Conservation (phyloP, 306 rosid species). For the Biancaea sappan region DNA sequence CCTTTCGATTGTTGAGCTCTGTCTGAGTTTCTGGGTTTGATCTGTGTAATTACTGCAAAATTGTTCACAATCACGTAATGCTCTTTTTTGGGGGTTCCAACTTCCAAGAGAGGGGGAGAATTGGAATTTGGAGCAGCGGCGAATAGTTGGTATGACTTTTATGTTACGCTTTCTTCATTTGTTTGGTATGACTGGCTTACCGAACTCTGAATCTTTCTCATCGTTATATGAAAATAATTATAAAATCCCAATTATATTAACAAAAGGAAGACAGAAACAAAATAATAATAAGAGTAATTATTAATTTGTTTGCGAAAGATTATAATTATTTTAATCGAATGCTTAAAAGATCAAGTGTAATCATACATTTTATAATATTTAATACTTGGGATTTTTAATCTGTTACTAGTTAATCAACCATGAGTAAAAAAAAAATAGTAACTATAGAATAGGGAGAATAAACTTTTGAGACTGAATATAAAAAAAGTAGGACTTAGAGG, state of each 20-base stretch:
- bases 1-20: not conserved
- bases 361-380: too few species aligned
- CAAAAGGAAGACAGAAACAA: not conserved
- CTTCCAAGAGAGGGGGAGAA: slow-evolving; percentile 1
- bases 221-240: not conserved
- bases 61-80: not conserved
- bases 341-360: too few species aligned
- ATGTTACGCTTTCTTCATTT: slow-evolving; percentile 27
- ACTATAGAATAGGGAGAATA: too few species aligned
- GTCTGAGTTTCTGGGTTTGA: not conserved
- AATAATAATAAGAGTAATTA: too few species aligned
- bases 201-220: not conserved
- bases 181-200: slow-evolving; percentile 18
- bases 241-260: not conserved
- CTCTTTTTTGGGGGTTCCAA: not conserved
- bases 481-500: too few species aligned
- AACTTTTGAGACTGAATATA: too few species aligned
- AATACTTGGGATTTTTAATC: too few species aligned
- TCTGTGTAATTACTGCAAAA: slow-evolving; percentile 29
- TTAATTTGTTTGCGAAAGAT: too few species aligned
- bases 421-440: too few species aligned
- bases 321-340: too few species aligned
- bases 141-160: slow-evolving; percentile 38
- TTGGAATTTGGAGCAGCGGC: not conserved
- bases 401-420: too few species aligned